Base-by-base conservation (phyloP, 2,329 filamentous ascomycete genomes). In the Ophiostoma australiae region DNA sequence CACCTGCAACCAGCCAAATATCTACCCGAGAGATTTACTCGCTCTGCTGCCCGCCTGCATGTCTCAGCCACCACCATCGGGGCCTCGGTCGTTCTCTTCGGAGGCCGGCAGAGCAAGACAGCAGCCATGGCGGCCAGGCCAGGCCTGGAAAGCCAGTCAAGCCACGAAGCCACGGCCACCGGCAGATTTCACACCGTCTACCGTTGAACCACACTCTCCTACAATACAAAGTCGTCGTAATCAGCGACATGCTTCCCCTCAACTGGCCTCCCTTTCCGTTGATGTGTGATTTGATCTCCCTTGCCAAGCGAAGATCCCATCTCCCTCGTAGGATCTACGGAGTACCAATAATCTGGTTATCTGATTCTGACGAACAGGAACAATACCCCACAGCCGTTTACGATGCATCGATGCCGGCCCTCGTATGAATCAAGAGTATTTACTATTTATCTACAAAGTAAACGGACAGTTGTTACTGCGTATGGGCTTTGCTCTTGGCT, bases 241-340 rank as follows among this genome's bases (percentile, higher is more conserved):
- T 48, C 7, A 48, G 44, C 20, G 44, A 48, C 44, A n/a, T 48
- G 20, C 44, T 48, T 48, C 44, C 44, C 44, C 44, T 48, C 17
- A 48, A 48, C 17, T 48, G 44, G n/a, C 17, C 44, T 48, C 44
- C 27, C 58, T 33, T 61, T 61, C 58, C 58, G 58, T 33, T 33
- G 58, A 31, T 61, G 13, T 61, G 58, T 33, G 58, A 61, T 31
- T 58, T 61, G 58, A 27, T 61, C 27, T 63, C 27, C 27, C 58
- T 63, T 63, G 58, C 27, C 58, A 63, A 63, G 58, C 58, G 27
- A 63, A 63, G 58, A 63, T 33, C 58, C 27, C 27, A 31, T 63
- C 27, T 63, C 52, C 44, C 23, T 63, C 6, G 27, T 6, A 63
- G 15, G 15, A 13, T 58, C 55, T 7, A 33, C 27, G n/a, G n/a